These are phyloP conservation scores for Globisporangium sylvaticum DNA, from an alignment of 352 stramenopile genomes.

Conservation along the genomic window DNA sequence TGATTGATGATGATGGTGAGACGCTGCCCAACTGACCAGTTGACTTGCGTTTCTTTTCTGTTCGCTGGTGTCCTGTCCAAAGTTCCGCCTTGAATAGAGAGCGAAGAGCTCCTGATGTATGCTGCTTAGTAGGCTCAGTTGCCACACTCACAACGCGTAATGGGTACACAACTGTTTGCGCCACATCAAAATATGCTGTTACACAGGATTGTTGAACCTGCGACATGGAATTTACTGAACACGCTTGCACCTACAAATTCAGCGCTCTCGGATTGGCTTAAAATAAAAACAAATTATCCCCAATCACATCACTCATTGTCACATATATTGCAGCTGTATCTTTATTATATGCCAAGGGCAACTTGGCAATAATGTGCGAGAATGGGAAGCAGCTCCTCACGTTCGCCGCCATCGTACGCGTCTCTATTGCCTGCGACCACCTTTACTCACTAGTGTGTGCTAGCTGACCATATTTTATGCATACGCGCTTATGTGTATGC, in stretches of 20 bases:
- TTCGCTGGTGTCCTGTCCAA: background rate
- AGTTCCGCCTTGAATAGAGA: background rate
- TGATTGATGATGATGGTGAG: conserved; percentile 6
- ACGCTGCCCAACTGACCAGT: background rate
- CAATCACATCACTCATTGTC: background rate
- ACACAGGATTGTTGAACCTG: conserved; percentile 4
- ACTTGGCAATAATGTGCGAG: conserved; percentile 12
- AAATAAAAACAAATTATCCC: background rate
- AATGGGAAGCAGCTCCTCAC: conserved; percentile 31
- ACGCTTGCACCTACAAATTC: background rate
- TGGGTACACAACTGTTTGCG: conserved; percentile 1
- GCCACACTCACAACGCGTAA: background rate
- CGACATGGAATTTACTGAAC: conserved; percentile 7
- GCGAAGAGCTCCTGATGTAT: background rate
- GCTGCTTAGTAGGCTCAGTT: background rate
- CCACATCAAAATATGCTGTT: background rate
- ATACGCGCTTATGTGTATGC: background rate
- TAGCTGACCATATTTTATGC: background rate
- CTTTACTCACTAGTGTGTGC: background rate
- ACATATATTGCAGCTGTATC: background rate
- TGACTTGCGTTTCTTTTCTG: conserved; percentile 3
- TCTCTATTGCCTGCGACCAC: background rate
- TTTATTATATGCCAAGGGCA: background rate
- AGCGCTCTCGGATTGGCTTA: background rate
- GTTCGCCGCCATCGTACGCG: conserved; percentile 34